These are phyloP conservation scores for Didymosphaeria variabile DNA, from an alignment of 2,329 filamentous ascomycete genomes.

Conservation along the genomic window DNA sequence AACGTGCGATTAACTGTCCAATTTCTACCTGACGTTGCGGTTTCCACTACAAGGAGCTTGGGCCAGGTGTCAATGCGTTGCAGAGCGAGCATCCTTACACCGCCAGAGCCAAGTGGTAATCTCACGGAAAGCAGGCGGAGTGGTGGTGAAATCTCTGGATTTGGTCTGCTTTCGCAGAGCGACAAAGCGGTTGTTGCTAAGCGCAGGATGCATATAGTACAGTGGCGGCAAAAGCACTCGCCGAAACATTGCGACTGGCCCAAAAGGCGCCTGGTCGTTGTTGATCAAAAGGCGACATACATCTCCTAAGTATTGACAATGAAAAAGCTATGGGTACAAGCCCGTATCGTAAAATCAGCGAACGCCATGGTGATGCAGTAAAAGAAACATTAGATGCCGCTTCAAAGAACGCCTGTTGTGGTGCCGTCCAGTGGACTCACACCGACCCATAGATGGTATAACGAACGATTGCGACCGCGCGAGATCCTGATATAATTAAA, in stretches of 20 bases:
- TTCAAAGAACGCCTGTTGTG: conserved; percentile 28
- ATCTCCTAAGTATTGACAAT: conserved; percentile 13
- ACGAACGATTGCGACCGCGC: conserved; percentile 29
- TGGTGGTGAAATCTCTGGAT: conserved; percentile 27
- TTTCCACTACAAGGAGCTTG: conserved; percentile 28
- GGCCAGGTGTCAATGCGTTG: conserved; percentile 31
- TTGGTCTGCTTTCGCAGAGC: conserved; percentile 30
- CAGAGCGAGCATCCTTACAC: conserved; percentile 16
- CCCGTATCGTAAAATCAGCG: background rate
- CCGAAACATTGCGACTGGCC: conserved; percentile 19
- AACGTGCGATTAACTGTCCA: conserved; percentile 9
- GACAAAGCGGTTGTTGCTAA: conserved; percentile 34
- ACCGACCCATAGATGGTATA: conserved; percentile 30
- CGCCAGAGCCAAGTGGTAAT: conserved; percentile 15
- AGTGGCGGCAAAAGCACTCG: conserved; percentile 29
- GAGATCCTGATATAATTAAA: conserved; percentile 28
- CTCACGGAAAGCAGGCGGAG: conserved; percentile 18
- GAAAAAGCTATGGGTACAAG: conserved; percentile 2
- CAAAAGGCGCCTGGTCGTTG: conserved; percentile 18
- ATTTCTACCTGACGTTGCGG: conserved; percentile 29
- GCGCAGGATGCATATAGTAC: conserved; percentile 39
- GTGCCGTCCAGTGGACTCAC: conserved; percentile 35
- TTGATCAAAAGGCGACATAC: conserved; percentile 12
- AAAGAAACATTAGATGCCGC: conserved; percentile 31
- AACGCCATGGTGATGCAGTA: conserved; percentile 20